Base-by-base conservation (phyloP, 2,329 filamentous ascomycete species). In the Leptographium radiaticola region DNA sequence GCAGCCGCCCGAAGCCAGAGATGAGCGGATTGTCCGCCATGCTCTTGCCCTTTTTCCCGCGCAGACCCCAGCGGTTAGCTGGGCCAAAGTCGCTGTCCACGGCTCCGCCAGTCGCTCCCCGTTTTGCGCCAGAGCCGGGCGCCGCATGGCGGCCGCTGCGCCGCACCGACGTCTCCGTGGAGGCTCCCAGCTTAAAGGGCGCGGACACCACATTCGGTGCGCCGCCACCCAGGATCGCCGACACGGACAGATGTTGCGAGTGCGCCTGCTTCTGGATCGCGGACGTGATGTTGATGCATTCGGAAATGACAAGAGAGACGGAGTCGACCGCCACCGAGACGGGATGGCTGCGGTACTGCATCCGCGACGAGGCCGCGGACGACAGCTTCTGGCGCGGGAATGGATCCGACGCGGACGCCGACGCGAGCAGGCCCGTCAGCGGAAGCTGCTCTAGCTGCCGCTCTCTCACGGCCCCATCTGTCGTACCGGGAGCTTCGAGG, bases 271-370 rank as follows among this genome's bases (percentile, higher is more conserved):
- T 98, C 65, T 95, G 90, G 79, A 98, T 96, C 57, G 90, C 89
- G 58, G 91, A 96, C 15, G 93, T 97, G 71, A 98, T 91, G 47
- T 90, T 91, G 66, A 97, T 97, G 70, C 93, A 98, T 83, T 98
- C 93, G 70, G 91, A 95, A 59, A 95, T 95, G 60, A 98, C 89
- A 62, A 98, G 75, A 49, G 89, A 90, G 55, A 95, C 84, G 1
- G 90, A 89, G 64, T 95, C 88, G 60, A 95, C 86, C 45, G 90
- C 88, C 58, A 95, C 88, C 38, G 87, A 81, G 36, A 90, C 76
- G 8, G 78, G 78, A 18, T 77, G 75, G 62, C 74, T 80, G 62
- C 78, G 72, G 62, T 81, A 81, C 60, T 79, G 75, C 71, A 79
- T 79, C 58, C 76, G 58, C 68, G 73, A 64, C 8, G 67, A 58